Conservation (phyloP, 1,284 basidiomycete species). For the Moesziomyces sp. region DNA sequence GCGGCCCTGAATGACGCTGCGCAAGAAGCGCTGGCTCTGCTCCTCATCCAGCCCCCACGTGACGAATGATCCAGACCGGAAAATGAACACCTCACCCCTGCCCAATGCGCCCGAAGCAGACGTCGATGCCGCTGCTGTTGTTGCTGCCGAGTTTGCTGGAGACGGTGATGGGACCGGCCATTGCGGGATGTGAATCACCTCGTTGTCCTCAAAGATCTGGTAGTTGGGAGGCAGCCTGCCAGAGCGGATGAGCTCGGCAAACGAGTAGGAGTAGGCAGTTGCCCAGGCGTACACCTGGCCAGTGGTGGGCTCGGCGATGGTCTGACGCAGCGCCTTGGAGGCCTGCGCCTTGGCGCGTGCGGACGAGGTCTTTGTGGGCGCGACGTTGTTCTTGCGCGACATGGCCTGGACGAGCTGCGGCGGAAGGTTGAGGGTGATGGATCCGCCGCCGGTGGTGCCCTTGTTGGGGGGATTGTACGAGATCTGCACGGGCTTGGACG, state of each 20-base stretch:
- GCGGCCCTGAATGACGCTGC: conserved; percentile 52
- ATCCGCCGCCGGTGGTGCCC: conserved; percentile 24
- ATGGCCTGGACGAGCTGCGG: conserved; percentile 42
- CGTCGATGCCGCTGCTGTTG: not conserved
- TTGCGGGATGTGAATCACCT: conserved; percentile 62
- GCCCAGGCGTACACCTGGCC: conserved; percentile 60
- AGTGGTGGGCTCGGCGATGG: conserved; percentile 38
- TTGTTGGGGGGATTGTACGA: conserved; percentile 42
- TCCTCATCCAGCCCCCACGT: conserved; percentile 64
- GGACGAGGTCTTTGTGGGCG: conserved; percentile 36
- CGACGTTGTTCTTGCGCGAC: conserved; percentile 30
- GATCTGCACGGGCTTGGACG: conserved; percentile 38
- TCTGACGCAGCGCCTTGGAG: conserved; percentile 42
- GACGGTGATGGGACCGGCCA: conserved; percentile 47
- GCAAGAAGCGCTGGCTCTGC: conserved; percentile 51
- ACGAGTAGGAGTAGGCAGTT: conserved; percentile 61
- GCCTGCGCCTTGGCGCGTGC: conserved; percentile 45
- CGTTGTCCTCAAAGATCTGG: conserved; percentile 60
- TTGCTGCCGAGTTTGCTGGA: not conserved
- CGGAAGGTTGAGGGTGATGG: conserved; percentile 46
- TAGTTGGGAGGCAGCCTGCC: conserved; percentile 52
- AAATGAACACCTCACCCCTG: conserved; percentile 62
- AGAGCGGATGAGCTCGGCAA: conserved; percentile 48
- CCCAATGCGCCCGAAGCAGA: not conserved
- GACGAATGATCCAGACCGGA: conserved; percentile 62